Conservation (phyloP, 139 green algal species). For the Mychonastes homosphaera region DNA sequence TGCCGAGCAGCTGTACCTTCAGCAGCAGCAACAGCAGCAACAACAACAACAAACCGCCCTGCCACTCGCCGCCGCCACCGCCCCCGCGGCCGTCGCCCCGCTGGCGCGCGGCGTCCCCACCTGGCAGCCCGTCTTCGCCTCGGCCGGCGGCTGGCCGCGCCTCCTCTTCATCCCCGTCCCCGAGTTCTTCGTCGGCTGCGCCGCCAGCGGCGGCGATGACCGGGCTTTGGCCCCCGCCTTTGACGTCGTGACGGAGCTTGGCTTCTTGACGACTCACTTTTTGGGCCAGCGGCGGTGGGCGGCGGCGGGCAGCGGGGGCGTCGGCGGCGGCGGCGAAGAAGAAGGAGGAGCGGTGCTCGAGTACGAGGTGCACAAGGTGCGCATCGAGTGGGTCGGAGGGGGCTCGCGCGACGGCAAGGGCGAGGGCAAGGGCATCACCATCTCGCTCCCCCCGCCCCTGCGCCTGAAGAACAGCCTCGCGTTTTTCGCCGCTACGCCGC, state of each 20-base stretch:
- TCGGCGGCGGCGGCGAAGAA: no score
- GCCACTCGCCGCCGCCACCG: neutral
- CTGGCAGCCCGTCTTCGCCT: slow-evolving; percentile 23
- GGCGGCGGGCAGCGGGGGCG: no score
- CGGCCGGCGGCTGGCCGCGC: slow-evolving; percentile 12
- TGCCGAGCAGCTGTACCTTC: slow-evolving; percentile 13
- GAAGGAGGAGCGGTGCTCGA: no score
- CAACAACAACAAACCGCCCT: neutral
- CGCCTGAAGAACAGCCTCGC: slow-evolving; percentile 11
- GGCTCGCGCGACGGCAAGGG: no score
- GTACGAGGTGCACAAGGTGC: slow-evolving; percentile 6
- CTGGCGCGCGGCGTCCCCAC: neutral
- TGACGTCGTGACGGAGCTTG: slow-evolving; percentile 22
- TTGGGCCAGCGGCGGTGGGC: slow-evolving; percentile 12
- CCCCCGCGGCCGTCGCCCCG: neutral
- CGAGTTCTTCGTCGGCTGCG: slow-evolving; percentile 12
- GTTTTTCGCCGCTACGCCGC: slow-evolving; percentile 7
- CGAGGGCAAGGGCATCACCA: neutral
- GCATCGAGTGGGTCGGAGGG: slow-evolving; percentile 4
- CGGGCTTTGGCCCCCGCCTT: neutral
- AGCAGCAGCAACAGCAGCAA: neutral
- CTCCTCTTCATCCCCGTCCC: slow-evolving; percentile 24
- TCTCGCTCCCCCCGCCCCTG: neutral
- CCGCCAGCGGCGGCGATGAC: neutral
- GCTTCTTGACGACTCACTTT: slow-evolving; percentile 18